These are phyloP conservation scores for Ogataea methanolica DNA, from an alignment of 805 yeast species.

Conservation along the genomic window DNA sequence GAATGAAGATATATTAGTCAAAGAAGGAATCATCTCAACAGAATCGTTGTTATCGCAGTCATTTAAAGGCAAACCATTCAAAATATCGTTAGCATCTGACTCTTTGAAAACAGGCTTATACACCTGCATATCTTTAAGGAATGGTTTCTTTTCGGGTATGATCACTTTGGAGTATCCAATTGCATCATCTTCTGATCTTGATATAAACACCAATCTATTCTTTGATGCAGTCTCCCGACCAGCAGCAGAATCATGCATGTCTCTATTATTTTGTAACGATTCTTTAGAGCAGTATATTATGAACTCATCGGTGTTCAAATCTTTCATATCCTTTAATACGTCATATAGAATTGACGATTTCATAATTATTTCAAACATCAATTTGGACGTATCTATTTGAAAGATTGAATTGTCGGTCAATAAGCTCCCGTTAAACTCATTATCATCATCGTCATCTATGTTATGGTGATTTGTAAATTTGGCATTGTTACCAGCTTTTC, in stretches of 20 bases:
- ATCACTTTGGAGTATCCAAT: slow-evolving; percentile 65
- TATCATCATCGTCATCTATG: slow-evolving; percentile 1
- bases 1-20: slow-evolving; percentile 35
- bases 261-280: neutral
- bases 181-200: slow-evolving; percentile 52
- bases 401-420: slow-evolving; percentile 28
- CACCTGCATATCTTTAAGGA: slow-evolving; percentile 56
- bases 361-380: slow-evolving; percentile 48
- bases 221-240: slow-evolving; percentile 10
- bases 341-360: slow-evolving; percentile 50
- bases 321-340: slow-evolving; percentile 52
- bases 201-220: slow-evolving; percentile 50
- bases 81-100: slow-evolving; percentile 4
- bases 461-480: slow-evolving; percentile 30
- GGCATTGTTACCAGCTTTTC: neutral
- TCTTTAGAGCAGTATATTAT: slow-evolving; percentile 39
- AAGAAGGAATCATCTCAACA: slow-evolving; percentile 17
- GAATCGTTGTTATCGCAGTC: neutral
- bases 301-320: slow-evolving; percentile 47
- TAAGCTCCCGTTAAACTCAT: slow-evolving; percentile 12
- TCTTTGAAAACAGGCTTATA: slow-evolving; percentile 17
- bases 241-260: neutral
- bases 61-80: slow-evolving; percentile 3
- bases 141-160: slow-evolving; percentile 58
- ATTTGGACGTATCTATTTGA: slow-evolving; percentile 34